Evolutionary conservation across 139 green algal genomes (phyloP).

Genomic region (Ettlia oleoabundans): DNA sequence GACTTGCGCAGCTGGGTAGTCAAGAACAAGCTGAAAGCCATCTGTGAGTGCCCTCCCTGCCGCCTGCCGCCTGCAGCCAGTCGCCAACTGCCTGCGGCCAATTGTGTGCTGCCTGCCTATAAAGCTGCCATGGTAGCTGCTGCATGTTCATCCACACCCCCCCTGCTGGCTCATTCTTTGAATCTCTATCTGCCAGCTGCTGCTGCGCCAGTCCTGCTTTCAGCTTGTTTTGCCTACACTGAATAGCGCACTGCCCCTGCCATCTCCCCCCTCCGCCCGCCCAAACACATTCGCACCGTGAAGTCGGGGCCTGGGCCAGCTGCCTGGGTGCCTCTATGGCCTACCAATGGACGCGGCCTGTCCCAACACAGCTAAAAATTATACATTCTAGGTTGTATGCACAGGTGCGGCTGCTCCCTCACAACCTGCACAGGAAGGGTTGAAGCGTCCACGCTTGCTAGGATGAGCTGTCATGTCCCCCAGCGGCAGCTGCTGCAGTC

Average conservation of each 20-base stretch:
- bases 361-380: constrained; percentile 54
- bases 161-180: no score
- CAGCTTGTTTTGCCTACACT: no score
- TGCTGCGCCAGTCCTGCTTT: no score
- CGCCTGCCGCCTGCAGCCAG: no score
- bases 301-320: constrained; percentile 45
- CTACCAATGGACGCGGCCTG: constrained; percentile 51
- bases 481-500: not conserved
- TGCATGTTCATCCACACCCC: not conserved
- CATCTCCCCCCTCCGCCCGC: not conserved
- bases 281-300: no score
- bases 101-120: not conserved
- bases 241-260: no score
- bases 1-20: constrained; percentile 31
- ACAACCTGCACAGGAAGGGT: no score
- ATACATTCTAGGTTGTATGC: constrained; percentile 58
- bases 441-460: not conserved
- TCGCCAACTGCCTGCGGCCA: not conserved
- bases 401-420: constrained; percentile 33
- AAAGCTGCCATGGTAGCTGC: not conserved
- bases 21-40: constrained; percentile 49
- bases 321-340: constrained; percentile 33
- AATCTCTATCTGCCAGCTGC: no score
- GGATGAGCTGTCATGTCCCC: not conserved
- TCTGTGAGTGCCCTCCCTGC: constrained; percentile 23